Evolutionary conservation across 2,329 filamentous ascomycete species (phyloP).

Genomic region (Intubia oerlemansii): DNA sequence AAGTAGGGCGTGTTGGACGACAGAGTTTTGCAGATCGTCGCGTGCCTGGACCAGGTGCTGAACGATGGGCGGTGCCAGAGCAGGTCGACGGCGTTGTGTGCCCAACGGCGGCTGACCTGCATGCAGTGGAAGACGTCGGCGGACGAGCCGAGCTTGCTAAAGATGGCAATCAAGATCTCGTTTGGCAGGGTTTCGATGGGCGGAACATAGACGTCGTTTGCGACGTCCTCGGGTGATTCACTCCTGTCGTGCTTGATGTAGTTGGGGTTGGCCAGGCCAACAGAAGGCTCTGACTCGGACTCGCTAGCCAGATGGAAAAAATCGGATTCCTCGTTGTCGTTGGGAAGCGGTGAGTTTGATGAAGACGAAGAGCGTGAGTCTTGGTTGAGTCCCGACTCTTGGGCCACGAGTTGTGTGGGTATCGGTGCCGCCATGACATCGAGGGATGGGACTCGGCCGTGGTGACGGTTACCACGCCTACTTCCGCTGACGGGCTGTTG

Average conservation of each 20-base stretch:
- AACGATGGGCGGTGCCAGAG: slow-evolving; percentile 90
- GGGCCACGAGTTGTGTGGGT: slow-evolving; percentile 6
- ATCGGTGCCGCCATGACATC: slow-evolving; percentile 9
- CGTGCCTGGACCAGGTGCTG: slow-evolving; percentile 62
- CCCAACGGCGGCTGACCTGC: slow-evolving; percentile 88
- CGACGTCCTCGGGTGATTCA: no score
- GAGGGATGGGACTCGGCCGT: no score
- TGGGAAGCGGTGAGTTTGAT: slow-evolving; percentile 52
- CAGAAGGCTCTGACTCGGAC: no score
- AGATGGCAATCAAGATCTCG: slow-evolving; percentile 86
- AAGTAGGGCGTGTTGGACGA: slow-evolving; percentile 58
- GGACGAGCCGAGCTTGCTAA: slow-evolving; percentile 58
- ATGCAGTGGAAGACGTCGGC: slow-evolving; percentile 70
- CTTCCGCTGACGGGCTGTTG: no score
- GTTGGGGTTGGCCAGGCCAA: slow-evolving; percentile 57
- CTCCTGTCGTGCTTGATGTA: slow-evolving; percentile 51
- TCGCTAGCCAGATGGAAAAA: slow-evolving; percentile 81
- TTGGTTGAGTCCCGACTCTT: slow-evolving; percentile 16
- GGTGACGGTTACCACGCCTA: no score
- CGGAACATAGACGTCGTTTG: slow-evolving; percentile 30
- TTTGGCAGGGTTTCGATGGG: slow-evolving; percentile 74
- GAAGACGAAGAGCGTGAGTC: slow-evolving; percentile 43
- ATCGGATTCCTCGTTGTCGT: slow-evolving; percentile 80
- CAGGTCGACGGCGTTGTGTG: slow-evolving; percentile 74
- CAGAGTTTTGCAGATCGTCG: slow-evolving; percentile 33